phyloP scores from a whole-genome alignment of 2,329 filamentous ascomycete species.

The Alternaria atra region DNA sequence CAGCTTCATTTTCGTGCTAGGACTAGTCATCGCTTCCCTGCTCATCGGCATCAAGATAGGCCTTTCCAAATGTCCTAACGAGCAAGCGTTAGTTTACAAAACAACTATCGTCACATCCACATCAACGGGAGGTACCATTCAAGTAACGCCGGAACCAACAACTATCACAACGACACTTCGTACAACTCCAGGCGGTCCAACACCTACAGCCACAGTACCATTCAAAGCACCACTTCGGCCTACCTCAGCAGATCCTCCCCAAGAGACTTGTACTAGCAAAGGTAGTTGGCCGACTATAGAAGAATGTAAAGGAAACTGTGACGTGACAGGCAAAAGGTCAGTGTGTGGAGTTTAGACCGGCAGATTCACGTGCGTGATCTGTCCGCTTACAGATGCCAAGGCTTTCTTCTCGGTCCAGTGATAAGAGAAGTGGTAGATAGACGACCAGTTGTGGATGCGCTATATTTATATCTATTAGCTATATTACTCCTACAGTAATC shows the following conservation, averaged over 20 bases:
- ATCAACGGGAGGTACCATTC: neutral
- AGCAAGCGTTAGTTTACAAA: fast-evolving
- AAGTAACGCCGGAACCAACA: neutral
- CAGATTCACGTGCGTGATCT: neutral
- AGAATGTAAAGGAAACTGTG: neutral
- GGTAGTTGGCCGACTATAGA: neutral
- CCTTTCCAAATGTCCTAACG: neutral
- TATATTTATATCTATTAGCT: neutral
- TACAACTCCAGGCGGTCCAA: neutral
- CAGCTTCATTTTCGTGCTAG: neutral
- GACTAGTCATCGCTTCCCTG: neutral
- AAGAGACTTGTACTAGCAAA: neutral
- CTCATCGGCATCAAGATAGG: neutral
- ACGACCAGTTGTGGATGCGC: neutral
- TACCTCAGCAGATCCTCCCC: neutral
- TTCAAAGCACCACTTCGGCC: neutral
- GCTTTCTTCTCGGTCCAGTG: neutral
- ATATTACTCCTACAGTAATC: neutral
- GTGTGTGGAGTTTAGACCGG: neutral
- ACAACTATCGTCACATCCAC: neutral
- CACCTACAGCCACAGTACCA: neutral
- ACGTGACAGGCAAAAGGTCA: neutral
- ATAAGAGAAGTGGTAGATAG: neutral
- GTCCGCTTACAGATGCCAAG: neutral
- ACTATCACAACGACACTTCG: neutral